Conservation (phyloP, 192 early-diverging fungal species). For the Coemansia sp. region DNA sequence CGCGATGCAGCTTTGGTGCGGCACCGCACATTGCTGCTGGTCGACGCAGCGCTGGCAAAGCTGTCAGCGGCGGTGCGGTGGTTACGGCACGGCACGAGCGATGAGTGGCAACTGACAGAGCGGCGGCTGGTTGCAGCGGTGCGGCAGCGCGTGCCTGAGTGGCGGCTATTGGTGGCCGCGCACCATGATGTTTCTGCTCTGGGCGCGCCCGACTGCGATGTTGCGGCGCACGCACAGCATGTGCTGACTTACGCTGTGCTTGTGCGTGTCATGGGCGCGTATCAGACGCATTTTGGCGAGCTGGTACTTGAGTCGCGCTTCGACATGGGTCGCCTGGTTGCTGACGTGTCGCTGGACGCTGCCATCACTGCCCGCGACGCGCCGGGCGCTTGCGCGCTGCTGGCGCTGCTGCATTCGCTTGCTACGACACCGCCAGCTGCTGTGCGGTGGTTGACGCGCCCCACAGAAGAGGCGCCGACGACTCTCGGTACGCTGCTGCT, state of each 20-base stretch:
- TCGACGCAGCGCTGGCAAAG: conserved; percentile 42
- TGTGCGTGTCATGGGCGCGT: conserved; percentile 43
- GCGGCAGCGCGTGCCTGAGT: conserved; percentile 45
- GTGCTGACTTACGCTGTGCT: conserved; percentile 30
- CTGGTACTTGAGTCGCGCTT: conserved; percentile 35
- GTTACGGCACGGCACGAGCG: neutral
- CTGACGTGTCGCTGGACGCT: conserved; percentile 16
- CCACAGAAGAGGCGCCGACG: conserved; percentile 9
- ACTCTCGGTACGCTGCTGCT: conserved; percentile 25
- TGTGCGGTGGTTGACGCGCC: conserved; percentile 29
- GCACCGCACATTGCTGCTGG: conserved; percentile 41
- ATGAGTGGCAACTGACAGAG: conserved; percentile 27
- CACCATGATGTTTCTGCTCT: conserved; percentile 18
- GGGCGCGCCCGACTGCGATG: conserved; percentile 1
- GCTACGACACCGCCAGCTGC: conserved; percentile 14
- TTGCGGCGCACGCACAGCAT: conserved; percentile 4
- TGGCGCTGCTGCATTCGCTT: conserved; percentile 30
- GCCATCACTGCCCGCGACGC: conserved; percentile 15
- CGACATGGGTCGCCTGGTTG: conserved; percentile 36
- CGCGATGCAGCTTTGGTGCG: conserved; percentile 26
- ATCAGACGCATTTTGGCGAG: conserved; percentile 43
- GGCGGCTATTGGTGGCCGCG: conserved; percentile 24
- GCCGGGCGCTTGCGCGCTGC: conserved; percentile 32
- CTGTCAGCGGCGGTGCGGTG: conserved; percentile 23
- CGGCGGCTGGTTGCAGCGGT: conserved; percentile 31